Conservation (phyloP, 2,329 filamentous ascomycete genomes). For the Nakataea oryzae region DNA sequence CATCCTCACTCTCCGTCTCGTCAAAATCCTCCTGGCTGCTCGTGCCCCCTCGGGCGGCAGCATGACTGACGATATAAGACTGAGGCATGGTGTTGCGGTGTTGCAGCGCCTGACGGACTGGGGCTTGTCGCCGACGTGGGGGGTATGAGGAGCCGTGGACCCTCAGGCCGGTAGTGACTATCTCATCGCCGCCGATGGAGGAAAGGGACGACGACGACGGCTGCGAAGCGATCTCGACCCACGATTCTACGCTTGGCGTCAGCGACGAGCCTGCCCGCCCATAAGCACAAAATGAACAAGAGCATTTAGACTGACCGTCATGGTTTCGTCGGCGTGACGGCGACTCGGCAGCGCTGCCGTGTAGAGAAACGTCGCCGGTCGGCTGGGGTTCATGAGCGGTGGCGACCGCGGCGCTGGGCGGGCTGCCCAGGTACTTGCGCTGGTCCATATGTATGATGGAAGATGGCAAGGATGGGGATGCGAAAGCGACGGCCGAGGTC, state of each 20-base stretch:
- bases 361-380: no score
- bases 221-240: slow-evolving; percentile 88
- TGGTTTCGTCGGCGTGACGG: slow-evolving; percentile 12
- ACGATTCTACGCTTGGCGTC: slow-evolving; percentile 59
- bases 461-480: background rate
- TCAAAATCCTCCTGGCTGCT: slow-evolving; percentile 94
- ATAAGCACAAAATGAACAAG: no score
- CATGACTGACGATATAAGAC: slow-evolving; percentile 23
- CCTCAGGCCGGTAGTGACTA: slow-evolving; percentile 78
- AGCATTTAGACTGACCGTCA: slow-evolving; percentile 18
- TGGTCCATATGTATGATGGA: background rate
- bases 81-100: background rate
- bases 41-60: slow-evolving; percentile 30
- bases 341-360: background rate
- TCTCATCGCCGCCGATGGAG: slow-evolving; percentile 67
- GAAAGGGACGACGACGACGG: slow-evolving; percentile 90
- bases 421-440: background rate
- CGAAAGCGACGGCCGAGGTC: no score
- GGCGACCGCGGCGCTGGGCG: background rate
- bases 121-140: slow-evolving; percentile 41
- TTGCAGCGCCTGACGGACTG: slow-evolving; percentile 5
- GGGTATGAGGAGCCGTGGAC: slow-evolving; percentile 57
- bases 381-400: no score
- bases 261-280: slow-evolving; percentile 8
- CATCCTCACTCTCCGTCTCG: slow-evolving; percentile 84